phyloP scores from a whole-genome alignment of 768 basidiomycete species.

The Pisolithus microcarpus region DNA sequence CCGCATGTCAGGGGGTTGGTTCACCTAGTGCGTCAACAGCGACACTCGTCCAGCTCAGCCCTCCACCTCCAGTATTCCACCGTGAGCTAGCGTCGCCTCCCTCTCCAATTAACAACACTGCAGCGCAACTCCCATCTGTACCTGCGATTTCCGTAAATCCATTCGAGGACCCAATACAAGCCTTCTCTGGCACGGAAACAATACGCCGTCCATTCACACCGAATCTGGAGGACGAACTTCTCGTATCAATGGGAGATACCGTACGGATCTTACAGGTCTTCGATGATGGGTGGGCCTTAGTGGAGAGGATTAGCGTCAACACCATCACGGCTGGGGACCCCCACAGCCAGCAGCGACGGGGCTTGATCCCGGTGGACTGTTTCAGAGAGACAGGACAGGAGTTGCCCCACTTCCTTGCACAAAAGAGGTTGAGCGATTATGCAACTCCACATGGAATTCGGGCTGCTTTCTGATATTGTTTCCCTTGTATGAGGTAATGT shows the following conservation, averaged over 20 bases:
- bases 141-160: conserved; percentile 18
- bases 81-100: conserved; percentile 12
- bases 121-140: conserved; percentile 2
- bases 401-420: conserved; percentile 41
- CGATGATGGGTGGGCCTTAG: conserved; percentile 67
- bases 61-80: conserved; percentile 13
- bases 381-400: conserved; percentile 43
- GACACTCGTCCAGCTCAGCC: conserved; percentile 13
- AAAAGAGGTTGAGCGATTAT: conserved; percentile 42
- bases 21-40: conserved; percentile 11
- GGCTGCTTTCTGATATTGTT: too few relatives aligned
- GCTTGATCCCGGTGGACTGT: conserved; percentile 68
- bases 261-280: conserved; percentile 50
- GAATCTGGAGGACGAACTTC: conserved; percentile 53
- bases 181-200: conserved; percentile 38
- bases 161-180: conserved; percentile 28
- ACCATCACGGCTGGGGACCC: neutral
- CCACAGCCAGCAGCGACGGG: conserved; percentile 22
- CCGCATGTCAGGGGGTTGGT: neutral
- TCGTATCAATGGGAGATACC: conserved; percentile 41
- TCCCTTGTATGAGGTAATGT: too few relatives aligned
- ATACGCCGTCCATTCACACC: conserved; percentile 52
- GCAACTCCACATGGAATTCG: neutral
- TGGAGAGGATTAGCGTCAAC: conserved; percentile 35
- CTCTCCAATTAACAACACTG: conserved; percentile 5